phyloP scores from a whole-genome alignment of 1,284 basidiomycete genomes.

The Ceratobasidium sp. region DNA sequence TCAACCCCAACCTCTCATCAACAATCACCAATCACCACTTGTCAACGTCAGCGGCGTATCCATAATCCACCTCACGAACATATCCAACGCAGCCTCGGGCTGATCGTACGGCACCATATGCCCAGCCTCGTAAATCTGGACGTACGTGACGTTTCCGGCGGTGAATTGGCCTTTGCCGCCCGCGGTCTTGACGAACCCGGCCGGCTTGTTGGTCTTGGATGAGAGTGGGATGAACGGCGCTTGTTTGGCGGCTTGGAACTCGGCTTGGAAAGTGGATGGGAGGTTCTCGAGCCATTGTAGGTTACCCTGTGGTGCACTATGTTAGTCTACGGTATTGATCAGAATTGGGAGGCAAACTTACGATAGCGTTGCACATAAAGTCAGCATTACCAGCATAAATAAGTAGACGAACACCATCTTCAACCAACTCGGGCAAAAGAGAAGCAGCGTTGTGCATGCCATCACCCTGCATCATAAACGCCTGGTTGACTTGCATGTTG shows the following conservation, averaged over 20 bases:
- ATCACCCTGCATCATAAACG: slow-evolving; percentile 81
- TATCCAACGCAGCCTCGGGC: slow-evolving; percentile 64
- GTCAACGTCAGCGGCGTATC: slow-evolving; percentile 45
- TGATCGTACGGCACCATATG: slow-evolving; percentile 69
- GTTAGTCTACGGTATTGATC: neutral
- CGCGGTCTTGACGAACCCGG: slow-evolving; percentile 73
- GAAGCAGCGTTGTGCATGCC: slow-evolving; percentile 82
- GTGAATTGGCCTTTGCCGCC: slow-evolving; percentile 68
- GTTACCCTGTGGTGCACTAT: slow-evolving; percentile 67
- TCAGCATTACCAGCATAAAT: slow-evolving; percentile 90
- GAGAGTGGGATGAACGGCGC: slow-evolving; percentile 68
- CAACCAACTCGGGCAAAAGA: slow-evolving; percentile 80
- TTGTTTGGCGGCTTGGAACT: slow-evolving; percentile 52
- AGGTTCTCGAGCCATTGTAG: slow-evolving; percentile 77
- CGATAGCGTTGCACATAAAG: slow-evolving; percentile 85
- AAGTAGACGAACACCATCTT: slow-evolving; percentile 80
- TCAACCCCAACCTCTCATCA: neutral
- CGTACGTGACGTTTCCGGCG: slow-evolving; percentile 83
- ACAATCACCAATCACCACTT: slow-evolving; percentile 3
- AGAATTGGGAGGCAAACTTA: slow-evolving; percentile 55
- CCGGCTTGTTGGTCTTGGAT: slow-evolving; percentile 62
- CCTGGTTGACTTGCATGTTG: slow-evolving; percentile 75
- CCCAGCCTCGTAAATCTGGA: slow-evolving; percentile 78
- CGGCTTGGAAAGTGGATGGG: slow-evolving; percentile 69
- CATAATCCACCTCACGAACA: slow-evolving; percentile 60